Evolutionary conservation across 352 stramenopile species (phyloP), one percentile per base, ranked within the genome.

Genomic region (Globisporangium sylvaticum): DNA sequence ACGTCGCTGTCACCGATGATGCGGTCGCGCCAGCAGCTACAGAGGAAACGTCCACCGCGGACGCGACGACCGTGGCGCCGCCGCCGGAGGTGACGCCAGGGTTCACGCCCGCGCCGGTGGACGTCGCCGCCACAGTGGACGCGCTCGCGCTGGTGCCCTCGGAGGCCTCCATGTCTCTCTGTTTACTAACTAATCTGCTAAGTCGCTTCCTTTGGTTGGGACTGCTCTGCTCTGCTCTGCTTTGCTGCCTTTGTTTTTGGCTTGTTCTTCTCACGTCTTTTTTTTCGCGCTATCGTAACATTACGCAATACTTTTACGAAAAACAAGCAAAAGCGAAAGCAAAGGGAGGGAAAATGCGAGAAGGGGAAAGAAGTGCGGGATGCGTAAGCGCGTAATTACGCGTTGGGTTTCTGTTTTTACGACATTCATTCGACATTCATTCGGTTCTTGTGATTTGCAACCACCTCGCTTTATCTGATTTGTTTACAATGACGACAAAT

Each of bases 181-280:
- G 7, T 34, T 31, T 1, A 12, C 37, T 44, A 44, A 15, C 37
- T 48, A 20, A 12, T 27, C 32, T 42, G 54, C 25, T 59, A 27
- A 24, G 10, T 37, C 29, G 20, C 29, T 18, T 58, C 24, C 25
- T 37, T 60, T 60, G 54, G 54, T 60, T 60, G 54, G 29, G 52
- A 25, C 52, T 62, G 29, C 56, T 60, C 39, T 39, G 29, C 55
- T 39, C n/a, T 61, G 27, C 37, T 57, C 6, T 37, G 31, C 10
- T 37, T 37, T 37, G 46, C 46, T 58, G 24, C 53, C 27, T 58
- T 32, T 24, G 22, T 32, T 27, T 62, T 27, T 62, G 9, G 24
- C 56, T 53, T 55, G 39, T 65, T 57, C 59, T 65, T 65, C 59
- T 57, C 59, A 32, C 59, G 42, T 57, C 42, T 55, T 55, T 56